A percentile compares a stretch with the other conserved stretches of the same genome.
phyloP scores from a whole-genome alignment of 208 protist species.

The Trypanosoma congolense region DNA sequence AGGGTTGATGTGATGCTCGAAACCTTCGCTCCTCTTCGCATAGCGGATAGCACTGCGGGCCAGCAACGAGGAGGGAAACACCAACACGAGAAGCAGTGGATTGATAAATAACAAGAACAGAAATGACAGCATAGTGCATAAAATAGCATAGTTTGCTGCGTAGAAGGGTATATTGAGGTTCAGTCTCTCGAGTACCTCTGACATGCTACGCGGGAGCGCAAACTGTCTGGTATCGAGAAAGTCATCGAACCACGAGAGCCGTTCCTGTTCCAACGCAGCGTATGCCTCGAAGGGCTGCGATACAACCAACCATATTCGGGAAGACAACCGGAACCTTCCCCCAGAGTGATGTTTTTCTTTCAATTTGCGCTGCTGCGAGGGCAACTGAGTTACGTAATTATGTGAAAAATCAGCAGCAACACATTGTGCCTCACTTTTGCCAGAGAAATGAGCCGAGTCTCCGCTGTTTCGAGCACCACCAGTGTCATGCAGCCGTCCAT shows the following conservation, averaged over 20 bases:
- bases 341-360: too few relatives aligned
- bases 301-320: too few relatives aligned
- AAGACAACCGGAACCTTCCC: too few relatives aligned
- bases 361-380: too few relatives aligned
- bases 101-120: conserved; percentile 67
- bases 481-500: too few relatives aligned
- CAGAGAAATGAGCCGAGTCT: too few relatives aligned
- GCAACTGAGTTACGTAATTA: too few relatives aligned
- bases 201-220: conserved; percentile 32
- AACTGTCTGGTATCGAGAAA: conserved; percentile 59
- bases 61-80: conserved; percentile 29
- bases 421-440: too few relatives aligned
- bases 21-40: conserved; percentile 23
- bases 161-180: conserved; percentile 88
- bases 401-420: too few relatives aligned
- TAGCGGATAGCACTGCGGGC: conserved; percentile 37
- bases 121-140: conserved; percentile 54
- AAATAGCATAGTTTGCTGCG: conserved; percentile 64
- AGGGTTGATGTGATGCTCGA: conserved; percentile 22
- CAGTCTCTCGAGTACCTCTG: conserved; percentile 40
- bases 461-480: too few relatives aligned
- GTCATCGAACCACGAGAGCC: conserved; percentile 70
- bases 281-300: conserved; percentile 8
- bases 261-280: conserved; percentile 36
- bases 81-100: conserved; percentile 42